Conservation (phyloP, 495 filamentous ascomycete species). For the Podospora australis region DNA sequence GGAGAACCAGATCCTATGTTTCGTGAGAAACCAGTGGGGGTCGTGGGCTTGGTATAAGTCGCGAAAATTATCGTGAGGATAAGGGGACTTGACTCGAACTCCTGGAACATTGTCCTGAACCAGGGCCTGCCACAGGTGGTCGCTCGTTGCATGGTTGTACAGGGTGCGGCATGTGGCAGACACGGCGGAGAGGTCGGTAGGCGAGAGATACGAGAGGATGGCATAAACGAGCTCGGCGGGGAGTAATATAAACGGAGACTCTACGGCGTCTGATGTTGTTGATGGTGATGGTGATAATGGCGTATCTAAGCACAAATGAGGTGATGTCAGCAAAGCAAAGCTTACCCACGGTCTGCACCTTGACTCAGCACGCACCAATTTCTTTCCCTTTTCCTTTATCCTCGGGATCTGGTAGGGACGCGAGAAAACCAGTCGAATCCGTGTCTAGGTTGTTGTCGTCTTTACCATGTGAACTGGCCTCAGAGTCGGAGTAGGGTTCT, state of each 20-base stretch:
- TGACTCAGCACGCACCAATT: too few species aligned
- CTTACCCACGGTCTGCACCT: too few species aligned
- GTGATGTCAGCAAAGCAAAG: too few species aligned
- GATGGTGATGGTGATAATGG: background rate
- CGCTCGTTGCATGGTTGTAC: slow-evolving; percentile 43
- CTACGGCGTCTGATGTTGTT: background rate
- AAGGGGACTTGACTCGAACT: slow-evolving; percentile 44
- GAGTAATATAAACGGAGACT: slow-evolving; percentile 38
- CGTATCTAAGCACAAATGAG: background rate
- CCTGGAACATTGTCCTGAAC: slow-evolving; percentile 57
- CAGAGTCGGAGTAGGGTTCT: too few species aligned
- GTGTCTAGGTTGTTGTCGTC: too few species aligned
- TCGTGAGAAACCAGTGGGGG: slow-evolving; percentile 77
- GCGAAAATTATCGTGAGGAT: slow-evolving; percentile 54
- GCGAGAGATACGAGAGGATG: slow-evolving; percentile 55
- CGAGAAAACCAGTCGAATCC: too few species aligned
- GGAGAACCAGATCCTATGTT: slow-evolving; percentile 77
- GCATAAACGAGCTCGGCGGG: slow-evolving; percentile 58
- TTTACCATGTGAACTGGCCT: too few species aligned
- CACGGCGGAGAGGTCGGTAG: slow-evolving; percentile 48
- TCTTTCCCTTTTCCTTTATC: too few species aligned
- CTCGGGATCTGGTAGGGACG: too few species aligned
- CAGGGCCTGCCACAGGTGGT: slow-evolving; percentile 56
- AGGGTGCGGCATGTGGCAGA: slow-evolving; percentile 52
- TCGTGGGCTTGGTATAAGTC: slow-evolving; percentile 68